Conservation (phyloP, 2,329 filamentous ascomycete genomes). For the Fusarium tanahbumbuense region DNA sequence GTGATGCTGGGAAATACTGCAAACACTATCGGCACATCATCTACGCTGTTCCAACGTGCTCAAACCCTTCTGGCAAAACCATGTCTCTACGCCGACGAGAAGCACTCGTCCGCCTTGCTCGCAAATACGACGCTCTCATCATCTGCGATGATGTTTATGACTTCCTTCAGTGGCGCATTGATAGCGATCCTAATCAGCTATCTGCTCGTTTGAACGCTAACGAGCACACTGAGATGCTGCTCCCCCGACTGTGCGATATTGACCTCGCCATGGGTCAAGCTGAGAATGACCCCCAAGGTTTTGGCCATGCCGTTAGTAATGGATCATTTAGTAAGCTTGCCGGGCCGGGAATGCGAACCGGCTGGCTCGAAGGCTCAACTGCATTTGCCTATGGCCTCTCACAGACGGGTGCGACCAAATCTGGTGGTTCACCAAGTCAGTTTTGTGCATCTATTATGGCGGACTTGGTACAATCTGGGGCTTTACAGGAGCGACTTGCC, state of each 20-base stretch:
- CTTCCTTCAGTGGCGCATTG: constrained; percentile 80
- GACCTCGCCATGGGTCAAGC: constrained; percentile 73
- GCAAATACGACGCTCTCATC: constrained; percentile 83
- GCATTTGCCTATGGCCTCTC: constrained; percentile 63
- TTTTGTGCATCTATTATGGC: constrained; percentile 64
- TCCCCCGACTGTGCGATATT: constrained; percentile 83
- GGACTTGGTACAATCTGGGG: constrained; percentile 59
- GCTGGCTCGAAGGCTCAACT: constrained; percentile 84
- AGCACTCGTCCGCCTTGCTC: constrained; percentile 78
- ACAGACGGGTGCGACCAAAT: constrained; percentile 64
- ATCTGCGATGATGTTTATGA: constrained; percentile 95
- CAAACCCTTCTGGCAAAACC: constrained; percentile 87
- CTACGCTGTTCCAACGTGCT: constrained; percentile 88
- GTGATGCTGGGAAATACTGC: constrained; percentile 66
- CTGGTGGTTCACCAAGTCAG: constrained; percentile 69
- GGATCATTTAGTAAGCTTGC: constrained; percentile 91
- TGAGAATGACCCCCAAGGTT: constrained; percentile 60
- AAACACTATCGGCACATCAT: constrained; percentile 90
- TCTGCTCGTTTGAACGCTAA: constrained; percentile 44
- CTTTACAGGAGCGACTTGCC: constrained; percentile 59
- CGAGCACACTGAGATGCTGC: constrained; percentile 60
- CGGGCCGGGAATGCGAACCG: constrained; percentile 83
- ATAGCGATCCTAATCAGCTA: constrained; percentile 19
- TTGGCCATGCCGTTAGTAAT: constrained; percentile 87
- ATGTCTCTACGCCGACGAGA: constrained; percentile 77